Evolutionary conservation across 2,329 filamentous ascomycete genomes (phyloP).

Genomic region (Tolypocladium cylindrosporum): DNA sequence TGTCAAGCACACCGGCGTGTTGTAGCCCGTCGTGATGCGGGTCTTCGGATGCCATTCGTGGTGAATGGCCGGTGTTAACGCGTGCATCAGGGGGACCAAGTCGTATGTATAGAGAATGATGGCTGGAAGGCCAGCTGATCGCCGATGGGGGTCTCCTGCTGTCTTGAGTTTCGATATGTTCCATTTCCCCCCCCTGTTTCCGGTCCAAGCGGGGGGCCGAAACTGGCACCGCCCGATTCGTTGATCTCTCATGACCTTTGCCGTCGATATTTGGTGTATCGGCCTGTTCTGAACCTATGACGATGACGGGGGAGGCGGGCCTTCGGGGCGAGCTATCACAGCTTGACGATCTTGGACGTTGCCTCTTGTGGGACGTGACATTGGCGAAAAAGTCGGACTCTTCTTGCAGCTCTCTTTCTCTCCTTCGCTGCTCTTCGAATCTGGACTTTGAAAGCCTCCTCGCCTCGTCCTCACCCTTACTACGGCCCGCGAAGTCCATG

Average conservation of each 20-base stretch:
- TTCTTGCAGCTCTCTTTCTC: conserved; percentile 22
- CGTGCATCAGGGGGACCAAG: background rate
- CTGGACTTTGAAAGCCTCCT: conserved; percentile 3
- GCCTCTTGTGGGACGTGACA: background rate
- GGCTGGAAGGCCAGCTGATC: background rate
- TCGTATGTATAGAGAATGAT: background rate
- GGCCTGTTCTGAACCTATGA: background rate
- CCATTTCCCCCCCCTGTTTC: background rate
- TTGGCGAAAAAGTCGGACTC: conserved; percentile 24
- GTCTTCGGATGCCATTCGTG: background rate
- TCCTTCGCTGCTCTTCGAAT: conserved; percentile 13
- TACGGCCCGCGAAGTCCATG: conserved; percentile 30
- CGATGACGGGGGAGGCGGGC: background rate
- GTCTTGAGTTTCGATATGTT: background rate
- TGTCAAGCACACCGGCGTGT: background rate
- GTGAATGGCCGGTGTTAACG: background rate
- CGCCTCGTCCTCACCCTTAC: background rate
- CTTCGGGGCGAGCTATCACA: background rate
- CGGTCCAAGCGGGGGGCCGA: background rate
- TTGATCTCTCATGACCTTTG: background rate
- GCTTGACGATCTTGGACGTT: background rate
- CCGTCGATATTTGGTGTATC: background rate
- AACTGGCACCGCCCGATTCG: background rate
- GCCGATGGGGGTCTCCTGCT: background rate
- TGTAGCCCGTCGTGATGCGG: background rate